Evolutionary conservation across 2,329 filamentous ascomycete genomes (phyloP).

Genomic region (Colletotrichum incanum): DNA sequence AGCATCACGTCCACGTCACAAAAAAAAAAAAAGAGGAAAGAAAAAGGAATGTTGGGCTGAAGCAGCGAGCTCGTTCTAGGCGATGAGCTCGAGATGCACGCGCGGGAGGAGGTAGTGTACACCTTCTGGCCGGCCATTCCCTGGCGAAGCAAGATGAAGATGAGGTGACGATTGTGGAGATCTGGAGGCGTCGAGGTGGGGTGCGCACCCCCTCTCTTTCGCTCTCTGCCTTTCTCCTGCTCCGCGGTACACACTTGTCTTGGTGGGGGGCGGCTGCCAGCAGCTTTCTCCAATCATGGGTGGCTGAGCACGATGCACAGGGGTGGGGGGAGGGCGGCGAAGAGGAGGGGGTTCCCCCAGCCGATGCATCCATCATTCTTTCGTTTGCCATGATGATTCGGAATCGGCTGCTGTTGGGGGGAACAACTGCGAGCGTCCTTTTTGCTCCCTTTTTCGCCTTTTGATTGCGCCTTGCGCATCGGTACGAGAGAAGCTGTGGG

Average conservation of each 20-base stretch:
- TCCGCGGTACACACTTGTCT: conserved; percentile 8
- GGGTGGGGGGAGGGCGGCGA: neutral
- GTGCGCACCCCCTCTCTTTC: conserved; percentile 10
- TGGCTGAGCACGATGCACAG: conserved; percentile 26
- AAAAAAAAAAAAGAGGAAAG: conserved; percentile 4
- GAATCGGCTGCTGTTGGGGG: conserved; percentile 31
- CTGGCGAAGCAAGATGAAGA: conserved; percentile 43
- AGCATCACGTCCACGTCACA: conserved; percentile 30
- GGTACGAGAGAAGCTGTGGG: neutral
- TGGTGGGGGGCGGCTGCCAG: conserved; percentile 25
- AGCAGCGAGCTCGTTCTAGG: conserved; percentile 19
- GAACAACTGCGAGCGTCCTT: conserved; percentile 9
- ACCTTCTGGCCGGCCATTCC: conserved; percentile 18
- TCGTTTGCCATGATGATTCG: conserved; percentile 34
- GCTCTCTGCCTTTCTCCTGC: conserved; percentile 1
- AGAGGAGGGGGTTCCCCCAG: neutral
- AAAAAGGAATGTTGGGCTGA: neutral
- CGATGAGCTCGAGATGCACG: conserved; percentile 26
- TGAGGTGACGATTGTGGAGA: conserved; percentile 42
- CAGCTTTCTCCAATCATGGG: conserved; percentile 35
- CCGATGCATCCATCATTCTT: conserved; percentile 24
- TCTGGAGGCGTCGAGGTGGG: conserved; percentile 39
- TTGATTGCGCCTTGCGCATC: conserved; percentile 4
- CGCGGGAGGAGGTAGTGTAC: conserved; percentile 22
- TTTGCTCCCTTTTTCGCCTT: neutral